These are phyloP conservation scores for Stemphylium beticola DNA, from an alignment of 2,329 filamentous ascomycete species.

Conservation along the genomic window DNA sequence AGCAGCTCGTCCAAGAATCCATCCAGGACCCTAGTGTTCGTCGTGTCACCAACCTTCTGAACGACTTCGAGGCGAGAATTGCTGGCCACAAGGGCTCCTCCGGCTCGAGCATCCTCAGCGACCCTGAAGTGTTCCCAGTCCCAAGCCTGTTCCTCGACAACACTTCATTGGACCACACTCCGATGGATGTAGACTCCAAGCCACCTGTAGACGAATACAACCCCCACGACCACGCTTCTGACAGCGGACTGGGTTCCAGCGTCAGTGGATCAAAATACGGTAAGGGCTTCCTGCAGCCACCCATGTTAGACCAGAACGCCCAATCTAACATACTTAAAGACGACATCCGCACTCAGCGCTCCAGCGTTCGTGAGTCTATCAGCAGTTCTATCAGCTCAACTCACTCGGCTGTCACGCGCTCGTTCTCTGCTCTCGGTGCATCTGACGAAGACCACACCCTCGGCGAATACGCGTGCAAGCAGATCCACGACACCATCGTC, in stretches of 20 bases:
- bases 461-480: constrained; percentile 71
- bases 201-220: constrained; percentile 46
- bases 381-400: constrained; percentile 47
- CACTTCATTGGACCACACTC: constrained; percentile 41
- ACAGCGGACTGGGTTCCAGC: constrained; percentile 88
- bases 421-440: constrained; percentile 49
- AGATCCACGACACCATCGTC: constrained; percentile 81
- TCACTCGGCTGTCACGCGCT: constrained; percentile 53
- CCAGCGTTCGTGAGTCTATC: constrained; percentile 43
- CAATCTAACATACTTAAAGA: constrained; percentile 47
- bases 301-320: constrained; percentile 21
- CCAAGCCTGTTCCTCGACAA: constrained; percentile 53
- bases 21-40: constrained; percentile 55
- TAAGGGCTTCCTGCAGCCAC: constrained; percentile 36
- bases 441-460: constrained; percentile 62
- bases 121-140: constrained; percentile 58
- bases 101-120: constrained; percentile 52
- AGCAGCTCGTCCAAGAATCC: constrained; percentile 55
- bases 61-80: constrained; percentile 54
- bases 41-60: constrained; percentile 53
- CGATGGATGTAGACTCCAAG: constrained; percentile 53
- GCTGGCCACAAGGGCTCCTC: constrained; percentile 43
- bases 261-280: constrained; percentile 63
- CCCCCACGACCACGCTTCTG: constrained; percentile 72
- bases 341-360: constrained; percentile 34